Evolutionary conservation across 148 eudicot genomes (phyloP), one percentile per base, ranked within the genome.

Genomic region (Vaccinium corymbosum): DNA sequence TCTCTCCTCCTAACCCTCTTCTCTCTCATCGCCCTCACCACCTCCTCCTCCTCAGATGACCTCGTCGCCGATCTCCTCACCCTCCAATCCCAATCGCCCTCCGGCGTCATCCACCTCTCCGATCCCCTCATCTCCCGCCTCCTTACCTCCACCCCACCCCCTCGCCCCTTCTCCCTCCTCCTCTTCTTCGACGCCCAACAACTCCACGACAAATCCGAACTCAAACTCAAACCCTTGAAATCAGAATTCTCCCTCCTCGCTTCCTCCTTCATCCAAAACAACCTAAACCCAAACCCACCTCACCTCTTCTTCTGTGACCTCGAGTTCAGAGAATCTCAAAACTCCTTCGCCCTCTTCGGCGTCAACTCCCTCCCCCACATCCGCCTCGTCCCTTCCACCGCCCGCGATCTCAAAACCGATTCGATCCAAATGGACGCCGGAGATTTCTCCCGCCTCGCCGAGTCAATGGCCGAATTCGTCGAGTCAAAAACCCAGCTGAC

Each of bases 181-280:
- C 84, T 97, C 88, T 97, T 97, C 92, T 97, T 97, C 93, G 99
- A 97, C 85, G 98, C 99, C 57, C 48, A 38, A 0, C 91, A 89
- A 42, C 95, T 97, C 84, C 98, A 97, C 85, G 87, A 91, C 84
- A 94, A 97, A 76, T 16, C 93, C 55, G 98, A 97, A 16, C 96
- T 94, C 82, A 87, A 90, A 8, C 98, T 97, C 86, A 92, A 91
- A 19, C 52, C 92, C 11, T 92, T 97, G 70, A 88, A 87, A 59
- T 90, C 94, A 53, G 96, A 97, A 51, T 97, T 93, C 91, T 29
- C 90, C 61, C 88, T 93, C 73, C 25, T 97, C 76, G 83, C 99
- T 17, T 48, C 88, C 9, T 90, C 99, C 16, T 92, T 88, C 89
- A 66, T 89, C 82, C 0, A 17, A 32, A 94, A 97, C 85, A 86